phyloP scores from a whole-genome alignment of 768 basidiomycete genomes.

The Naematelia aurantialba region DNA sequence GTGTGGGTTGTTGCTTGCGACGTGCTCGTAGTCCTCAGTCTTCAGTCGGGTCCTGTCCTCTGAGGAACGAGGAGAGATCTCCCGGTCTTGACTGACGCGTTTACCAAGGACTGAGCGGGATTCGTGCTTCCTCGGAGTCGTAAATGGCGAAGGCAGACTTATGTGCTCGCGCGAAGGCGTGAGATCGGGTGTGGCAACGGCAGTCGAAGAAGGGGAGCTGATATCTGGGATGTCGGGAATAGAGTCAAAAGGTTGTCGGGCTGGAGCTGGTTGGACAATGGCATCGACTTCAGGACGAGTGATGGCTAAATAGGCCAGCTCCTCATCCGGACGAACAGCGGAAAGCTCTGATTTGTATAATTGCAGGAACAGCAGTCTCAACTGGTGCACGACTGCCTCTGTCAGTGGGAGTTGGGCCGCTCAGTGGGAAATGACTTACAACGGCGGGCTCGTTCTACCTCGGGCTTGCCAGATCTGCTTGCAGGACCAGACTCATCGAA shows the following conservation, averaged over 20 bases:
- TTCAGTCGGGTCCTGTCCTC: constrained; percentile 19
- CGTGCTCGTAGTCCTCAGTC: constrained; percentile 15
- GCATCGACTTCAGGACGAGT: constrained; percentile 42
- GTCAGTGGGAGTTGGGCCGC: not conserved
- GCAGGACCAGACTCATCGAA: constrained; percentile 23
- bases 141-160: constrained; percentile 9
- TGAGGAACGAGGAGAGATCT: constrained; percentile 21
- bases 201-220: constrained; percentile 31
- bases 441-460: constrained; percentile 39
- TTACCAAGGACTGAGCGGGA: constrained; percentile 40
- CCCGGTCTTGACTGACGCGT: constrained; percentile 43
- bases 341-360: constrained; percentile 34
- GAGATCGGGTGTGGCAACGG: constrained; percentile 20
- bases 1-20: not conserved
- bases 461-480: constrained; percentile 15
- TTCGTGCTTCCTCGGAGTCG: not conserved
- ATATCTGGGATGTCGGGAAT: constrained; percentile 27
- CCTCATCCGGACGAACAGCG: constrained; percentile 44
- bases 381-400: constrained; percentile 33
- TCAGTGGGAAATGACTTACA: constrained; percentile 28
- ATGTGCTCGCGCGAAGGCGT: constrained; percentile 8
- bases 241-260: constrained; percentile 15
- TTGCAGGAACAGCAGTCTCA: constrained; percentile 38
- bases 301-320: constrained; percentile 49
- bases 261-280: constrained; percentile 24